Conservation (phyloP, 2,329 filamentous ascomycete genomes). For the Oidium heveae region DNA sequence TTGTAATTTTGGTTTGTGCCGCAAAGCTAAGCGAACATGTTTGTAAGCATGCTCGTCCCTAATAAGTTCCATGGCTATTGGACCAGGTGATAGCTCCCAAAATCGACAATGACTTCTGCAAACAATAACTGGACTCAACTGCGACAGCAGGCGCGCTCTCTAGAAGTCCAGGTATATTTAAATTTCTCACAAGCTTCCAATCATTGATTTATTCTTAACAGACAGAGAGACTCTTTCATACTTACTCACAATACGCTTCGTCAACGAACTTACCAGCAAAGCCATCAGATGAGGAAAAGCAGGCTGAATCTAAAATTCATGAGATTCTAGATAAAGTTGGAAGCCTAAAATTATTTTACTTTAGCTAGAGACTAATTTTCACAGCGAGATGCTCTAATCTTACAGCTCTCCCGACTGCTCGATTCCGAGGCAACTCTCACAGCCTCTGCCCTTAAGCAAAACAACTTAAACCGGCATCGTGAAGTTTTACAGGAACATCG, state of each 20-base stretch:
- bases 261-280: constrained; percentile 56
- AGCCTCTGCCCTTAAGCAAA: constrained; percentile 86
- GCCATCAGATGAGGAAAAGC: constrained; percentile 61
- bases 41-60: background rate
- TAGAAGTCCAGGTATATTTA: constrained; percentile 67
- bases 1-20: background rate
- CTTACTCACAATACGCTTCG: constrained; percentile 76
- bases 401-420: constrained; percentile 65
- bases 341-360: background rate
- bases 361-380: background rate
- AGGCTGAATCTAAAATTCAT: constrained; percentile 56
- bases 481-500: constrained; percentile 76
- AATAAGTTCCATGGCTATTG: too few species aligned
- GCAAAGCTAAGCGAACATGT: background rate
- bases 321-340: constrained; percentile 61
- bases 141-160: constrained; percentile 65
- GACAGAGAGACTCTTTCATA: constrained; percentile 66
- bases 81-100: too few species aligned
- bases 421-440: constrained; percentile 76
- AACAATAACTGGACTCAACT: constrained; percentile 63
- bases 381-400: constrained; percentile 59
- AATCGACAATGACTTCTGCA: constrained; percentile 11
- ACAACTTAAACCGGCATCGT: constrained; percentile 74
- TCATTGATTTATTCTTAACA: constrained; percentile 15
- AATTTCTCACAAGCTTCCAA: background rate